Percentiles rank a stretch among this genome's conserved stretches.
Conservation (phyloP, 768 basidiomycete species). For the Boletellus sp. region DNA sequence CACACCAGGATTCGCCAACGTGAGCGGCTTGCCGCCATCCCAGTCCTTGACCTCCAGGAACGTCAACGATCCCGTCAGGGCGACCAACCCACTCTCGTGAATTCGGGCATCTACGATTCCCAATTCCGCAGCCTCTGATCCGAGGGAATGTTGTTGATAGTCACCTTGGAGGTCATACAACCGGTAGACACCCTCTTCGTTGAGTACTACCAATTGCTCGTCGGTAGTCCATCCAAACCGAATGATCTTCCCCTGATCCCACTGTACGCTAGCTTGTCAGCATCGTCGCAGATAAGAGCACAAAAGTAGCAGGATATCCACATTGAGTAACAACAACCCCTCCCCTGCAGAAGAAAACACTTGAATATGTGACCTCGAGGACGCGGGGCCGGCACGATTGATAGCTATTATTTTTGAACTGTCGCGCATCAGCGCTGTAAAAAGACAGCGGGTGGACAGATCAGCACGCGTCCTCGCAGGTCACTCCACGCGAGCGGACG, state of each 20-base stretch:
- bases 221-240: constrained; percentile 83
- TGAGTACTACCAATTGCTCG: constrained; percentile 78
- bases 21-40: constrained; percentile 72
- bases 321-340: constrained; percentile 63
- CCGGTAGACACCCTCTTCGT: constrained; percentile 90
- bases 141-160: constrained; percentile 82
- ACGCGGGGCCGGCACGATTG: constrained; percentile 49
- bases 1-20: constrained; percentile 74
- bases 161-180: constrained; percentile 85
- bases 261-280: constrained; percentile 46
- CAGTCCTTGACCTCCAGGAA: constrained; percentile 88
- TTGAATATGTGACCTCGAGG: constrained; percentile 79
- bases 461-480: constrained; percentile 4
- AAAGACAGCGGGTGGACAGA: background rate
- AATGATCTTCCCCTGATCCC: constrained; percentile 85
- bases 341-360: constrained; percentile 86
- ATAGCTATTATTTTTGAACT: constrained; percentile 73
- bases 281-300: background rate
- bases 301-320: constrained; percentile 41
- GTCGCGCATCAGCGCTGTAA: constrained; percentile 82
- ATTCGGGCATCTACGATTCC: constrained; percentile 85
- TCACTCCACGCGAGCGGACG: background rate
- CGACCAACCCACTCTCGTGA: constrained; percentile 85
- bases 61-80: constrained; percentile 68
- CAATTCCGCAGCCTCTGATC: constrained; percentile 73